Evolutionary conservation across 2,329 filamentous ascomycete genomes (phyloP).

Genomic region (Atkinsonella hypoxylon): DNA sequence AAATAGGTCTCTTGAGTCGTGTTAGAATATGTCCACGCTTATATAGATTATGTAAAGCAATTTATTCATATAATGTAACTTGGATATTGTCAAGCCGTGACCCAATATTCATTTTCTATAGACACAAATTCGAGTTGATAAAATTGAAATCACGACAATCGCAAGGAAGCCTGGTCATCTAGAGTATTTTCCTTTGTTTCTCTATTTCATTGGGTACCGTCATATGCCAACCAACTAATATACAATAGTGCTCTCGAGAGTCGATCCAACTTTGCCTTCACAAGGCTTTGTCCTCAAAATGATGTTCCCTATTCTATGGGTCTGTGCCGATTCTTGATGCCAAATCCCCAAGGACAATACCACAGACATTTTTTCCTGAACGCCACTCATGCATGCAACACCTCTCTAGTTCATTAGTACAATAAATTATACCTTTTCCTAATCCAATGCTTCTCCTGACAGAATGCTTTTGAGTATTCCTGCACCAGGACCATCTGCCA

Average conservation of each 20-base stretch:
- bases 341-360: background rate
- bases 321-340: background rate
- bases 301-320: background rate
- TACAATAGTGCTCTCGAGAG: background rate
- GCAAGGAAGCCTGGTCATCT: background rate
- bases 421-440: conserved; percentile 5
- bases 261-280: background rate
- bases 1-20: too few relatives aligned
- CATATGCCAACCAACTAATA: background rate
- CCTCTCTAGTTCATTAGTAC: background rate
- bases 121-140: background rate
- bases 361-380: background rate
- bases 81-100: too few relatives aligned
- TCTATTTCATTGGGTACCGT: conserved; percentile 1
- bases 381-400: background rate
- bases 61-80: too few relatives aligned
- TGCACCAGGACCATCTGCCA: conserved; percentile 50
- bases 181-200: background rate
- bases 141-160: background rate
- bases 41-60: too few relatives aligned
- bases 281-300: background rate
- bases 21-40: too few relatives aligned
- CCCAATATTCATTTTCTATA: background rate
- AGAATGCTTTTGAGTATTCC: conserved; percentile 52
- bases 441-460: conserved; percentile 48